Base-by-base conservation (phyloP, 2,329 filamentous ascomycete species). In the Penicillium sp. region DNA sequence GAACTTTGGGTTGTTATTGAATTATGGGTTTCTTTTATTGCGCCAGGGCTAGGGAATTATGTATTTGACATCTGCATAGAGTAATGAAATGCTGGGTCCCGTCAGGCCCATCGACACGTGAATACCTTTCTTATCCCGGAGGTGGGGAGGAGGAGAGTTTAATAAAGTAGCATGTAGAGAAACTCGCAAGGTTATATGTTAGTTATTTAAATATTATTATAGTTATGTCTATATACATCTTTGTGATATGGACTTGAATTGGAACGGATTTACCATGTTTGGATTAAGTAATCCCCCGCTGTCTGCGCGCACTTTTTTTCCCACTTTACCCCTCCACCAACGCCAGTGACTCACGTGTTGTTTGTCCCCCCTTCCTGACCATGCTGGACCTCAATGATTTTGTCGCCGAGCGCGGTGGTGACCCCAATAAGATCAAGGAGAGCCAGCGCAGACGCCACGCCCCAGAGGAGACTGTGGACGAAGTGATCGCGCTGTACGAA, bases 361-460 rank as follows among this genome's bases (percentile, higher is more conserved):
- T 52, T 57, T 49, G 18, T 37, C 54, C 26, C 51, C 33, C 29
- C 26, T 43, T 33, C 48, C 49, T 27, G 43, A 75, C 66, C 51
- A 91, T 91, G 88, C 81, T 91, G 64, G 89, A 92, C 79, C 81
- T 91, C 53, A 81, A 84, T 65, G 89, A 92, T 71, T 91, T 93
- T 72, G 88, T 93, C 69, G 77, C 84, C 72, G 91, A 97, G 76
- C 89, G 92, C 67, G 94, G 93, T 64, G 94, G 94, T 66, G 86
- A 97, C 77, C 90, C 92, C 15, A 89, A 96, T 71, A 88, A 87
- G 79, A 94, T 99, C 76, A 89, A 89, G 74, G 91, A 97, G 75
- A 94, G 89, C 62, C 94, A 99, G 77, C 85, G 89, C 66, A 87
- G 86, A 71, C 87, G 94, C 66, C 84, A 86, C 79, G 92, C 90